phyloP scores from a whole-genome alignment of 352 stramenopile genomes.

The Poterioochromonas sp. region DNA sequence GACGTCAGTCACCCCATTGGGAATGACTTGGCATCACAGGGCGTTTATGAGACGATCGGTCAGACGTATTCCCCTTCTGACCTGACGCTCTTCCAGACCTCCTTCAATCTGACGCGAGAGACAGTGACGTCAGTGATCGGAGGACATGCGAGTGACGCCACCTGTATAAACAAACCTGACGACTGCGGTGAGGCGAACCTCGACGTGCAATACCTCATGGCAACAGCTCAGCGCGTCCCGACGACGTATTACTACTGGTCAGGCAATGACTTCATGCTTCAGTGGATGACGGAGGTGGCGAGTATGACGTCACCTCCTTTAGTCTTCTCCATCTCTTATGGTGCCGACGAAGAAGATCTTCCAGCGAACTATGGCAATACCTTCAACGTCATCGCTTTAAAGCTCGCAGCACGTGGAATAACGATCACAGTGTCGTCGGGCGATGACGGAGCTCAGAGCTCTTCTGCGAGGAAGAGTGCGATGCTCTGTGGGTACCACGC shows the following conservation, averaged over 20 bases:
- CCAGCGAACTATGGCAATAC: neutral
- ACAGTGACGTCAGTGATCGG: neutral
- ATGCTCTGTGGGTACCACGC: constrained; percentile 46
- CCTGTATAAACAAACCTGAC: neutral
- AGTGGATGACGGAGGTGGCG: constrained; percentile 42
- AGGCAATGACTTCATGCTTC: constrained; percentile 68
- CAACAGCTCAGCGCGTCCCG: constrained; percentile 58
- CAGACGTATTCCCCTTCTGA: neutral
- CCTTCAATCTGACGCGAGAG: neutral
- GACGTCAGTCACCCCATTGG: neutral
- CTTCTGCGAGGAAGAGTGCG: constrained; percentile 65
- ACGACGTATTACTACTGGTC: constrained; percentile 62
- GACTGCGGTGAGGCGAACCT: constrained; percentile 60
- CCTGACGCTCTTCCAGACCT: neutral
- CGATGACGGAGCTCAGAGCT: constrained; percentile 63
- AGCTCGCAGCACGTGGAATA: constrained; percentile 72
- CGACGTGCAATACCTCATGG: constrained; percentile 78
- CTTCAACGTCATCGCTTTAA: constrained; percentile 72
- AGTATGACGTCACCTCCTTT: neutral
- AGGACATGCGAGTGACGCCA: neutral
- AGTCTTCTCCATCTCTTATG: constrained; percentile 20
- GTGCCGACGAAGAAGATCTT: neutral
- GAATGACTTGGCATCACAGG: constrained; percentile 6
- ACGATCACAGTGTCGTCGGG: constrained; percentile 68
- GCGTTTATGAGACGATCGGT: neutral